Evolutionary conservation across 495 filamentous ascomycete species (phyloP).

Genomic region (Annulohypoxylon bovei): DNA sequence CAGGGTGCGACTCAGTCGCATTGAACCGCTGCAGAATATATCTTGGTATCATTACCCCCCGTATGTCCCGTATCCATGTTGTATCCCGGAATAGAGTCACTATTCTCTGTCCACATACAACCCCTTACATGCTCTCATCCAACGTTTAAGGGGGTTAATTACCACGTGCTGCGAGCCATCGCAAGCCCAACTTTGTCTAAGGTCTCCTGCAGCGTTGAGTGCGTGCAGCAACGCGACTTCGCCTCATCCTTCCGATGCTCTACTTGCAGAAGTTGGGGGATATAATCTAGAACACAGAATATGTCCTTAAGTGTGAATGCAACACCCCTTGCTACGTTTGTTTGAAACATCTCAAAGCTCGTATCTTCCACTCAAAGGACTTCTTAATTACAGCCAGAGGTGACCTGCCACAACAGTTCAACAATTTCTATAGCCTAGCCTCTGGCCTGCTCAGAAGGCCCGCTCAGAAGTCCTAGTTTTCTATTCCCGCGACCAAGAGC

Average conservation of each 20-base stretch:
- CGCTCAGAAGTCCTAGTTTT: no score
- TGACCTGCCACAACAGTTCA: slow-evolving; percentile 27
- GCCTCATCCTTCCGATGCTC: slow-evolving; percentile 32
- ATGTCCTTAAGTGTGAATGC: not conserved
- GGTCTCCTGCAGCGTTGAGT: not conserved
- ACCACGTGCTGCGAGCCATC: not conserved
- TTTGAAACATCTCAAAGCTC: slow-evolving; percentile 26
- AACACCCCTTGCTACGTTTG: not conserved
- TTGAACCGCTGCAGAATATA: not conserved
- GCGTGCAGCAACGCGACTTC: slow-evolving; percentile 12
- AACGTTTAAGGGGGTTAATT: slow-evolving; percentile 10
- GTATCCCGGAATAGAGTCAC: slow-evolving; percentile 22
- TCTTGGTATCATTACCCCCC: not conserved
- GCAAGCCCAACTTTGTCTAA: not conserved
- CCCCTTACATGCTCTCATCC: slow-evolving; percentile 17
- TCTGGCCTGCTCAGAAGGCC: not conserved
- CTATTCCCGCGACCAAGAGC: not conserved
- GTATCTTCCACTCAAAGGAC: slow-evolving; percentile 13
- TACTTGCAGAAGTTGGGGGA: slow-evolving; percentile 9
- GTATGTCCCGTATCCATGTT: no score
- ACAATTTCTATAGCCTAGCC: slow-evolving; percentile 1
- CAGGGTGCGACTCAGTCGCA: not conserved
- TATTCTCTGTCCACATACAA: not conserved
- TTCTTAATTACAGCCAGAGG: slow-evolving; percentile 4
- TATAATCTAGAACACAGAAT: slow-evolving; percentile 6